phyloP scores from a whole-genome alignment of 1,139 yeast genomes.

The Hemisphaericaspora xylofermentans region DNA sequence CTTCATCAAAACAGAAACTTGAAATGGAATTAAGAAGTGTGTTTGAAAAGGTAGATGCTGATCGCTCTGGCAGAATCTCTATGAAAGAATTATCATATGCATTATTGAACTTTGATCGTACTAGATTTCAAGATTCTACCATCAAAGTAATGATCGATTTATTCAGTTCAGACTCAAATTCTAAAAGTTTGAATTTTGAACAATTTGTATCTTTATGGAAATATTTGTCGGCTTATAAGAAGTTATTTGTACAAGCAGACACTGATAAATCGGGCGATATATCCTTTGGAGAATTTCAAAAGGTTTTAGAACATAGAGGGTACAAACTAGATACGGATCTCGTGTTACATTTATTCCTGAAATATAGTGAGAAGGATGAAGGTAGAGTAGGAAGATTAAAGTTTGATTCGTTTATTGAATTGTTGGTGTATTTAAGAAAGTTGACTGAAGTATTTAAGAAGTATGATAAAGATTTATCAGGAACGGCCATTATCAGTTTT shows the following conservation, averaged over 20 bases:
- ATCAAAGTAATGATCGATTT: conserved; percentile 64
- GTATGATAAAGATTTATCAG: conserved; percentile 73
- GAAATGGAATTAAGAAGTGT: conserved; percentile 53
- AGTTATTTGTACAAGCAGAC: conserved; percentile 65
- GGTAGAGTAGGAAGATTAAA: conserved; percentile 56
- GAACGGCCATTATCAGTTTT: conserved; percentile 73
- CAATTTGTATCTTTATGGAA: conserved; percentile 76
- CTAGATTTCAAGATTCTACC: conserved; percentile 64
- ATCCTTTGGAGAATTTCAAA: conserved; percentile 65
- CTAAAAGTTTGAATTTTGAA: conserved; percentile 45
- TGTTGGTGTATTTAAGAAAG: conserved; percentile 72
- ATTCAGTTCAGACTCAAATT: conserved; percentile 42
- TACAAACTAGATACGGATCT: conserved; percentile 63
- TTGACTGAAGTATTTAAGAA: conserved; percentile 78
- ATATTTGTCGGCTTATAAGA: conserved; percentile 69
- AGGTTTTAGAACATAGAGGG: conserved; percentile 69
- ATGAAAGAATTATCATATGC: conserved; percentile 63
- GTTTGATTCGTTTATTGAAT: conserved; percentile 81
- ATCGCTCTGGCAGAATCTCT: conserved; percentile 56
- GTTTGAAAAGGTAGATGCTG: conserved; percentile 56
- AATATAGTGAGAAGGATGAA: conserved; percentile 48
- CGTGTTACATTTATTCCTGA: conserved; percentile 60
- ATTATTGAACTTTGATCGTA: conserved; percentile 61
- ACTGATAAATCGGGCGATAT: conserved; percentile 59
- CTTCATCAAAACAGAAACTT: conserved; percentile 20